Conservation (phyloP, 495 filamentous ascomycete genomes). For the Recurvomyces mirabilis region DNA sequence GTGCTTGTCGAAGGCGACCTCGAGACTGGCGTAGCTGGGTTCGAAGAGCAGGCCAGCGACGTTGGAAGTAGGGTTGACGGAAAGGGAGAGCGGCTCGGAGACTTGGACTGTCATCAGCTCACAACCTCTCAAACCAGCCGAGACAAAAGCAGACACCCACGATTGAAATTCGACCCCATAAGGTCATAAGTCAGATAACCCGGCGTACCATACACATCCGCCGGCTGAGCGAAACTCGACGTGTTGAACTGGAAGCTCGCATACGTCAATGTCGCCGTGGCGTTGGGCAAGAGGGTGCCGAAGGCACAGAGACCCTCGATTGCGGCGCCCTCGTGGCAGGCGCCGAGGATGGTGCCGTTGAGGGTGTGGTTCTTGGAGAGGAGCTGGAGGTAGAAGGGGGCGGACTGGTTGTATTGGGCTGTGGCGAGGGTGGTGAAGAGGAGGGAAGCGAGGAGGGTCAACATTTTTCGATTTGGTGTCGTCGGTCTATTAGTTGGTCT, state of each 20-base stretch:
- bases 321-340: constrained; percentile 48
- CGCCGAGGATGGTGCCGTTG: constrained; percentile 31
- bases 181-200: constrained; percentile 30
- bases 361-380: constrained; percentile 25
- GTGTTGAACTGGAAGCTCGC: constrained; percentile 32
- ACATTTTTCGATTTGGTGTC: no score
- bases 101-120: no score
- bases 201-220: constrained; percentile 28
- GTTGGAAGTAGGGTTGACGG: constrained; percentile 37
- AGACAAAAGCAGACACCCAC: background rate
- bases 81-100: constrained; percentile 33
- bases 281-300: constrained; percentile 10
- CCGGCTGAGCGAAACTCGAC: constrained; percentile 25
- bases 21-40: constrained; percentile 22
- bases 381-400: constrained; percentile 26
- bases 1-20: constrained; percentile 37
- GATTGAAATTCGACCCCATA: constrained; percentile 24
- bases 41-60: constrained; percentile 39
- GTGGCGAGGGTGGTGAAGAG: no score
- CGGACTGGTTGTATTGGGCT: constrained; percentile 25
- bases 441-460: no score
- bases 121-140: background rate
- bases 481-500: no score
- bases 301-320: constrained; percentile 42
- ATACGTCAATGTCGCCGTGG: background rate